Base-by-base conservation (phyloP, 1,284 basidiomycete genomes). In the Flammula alnicola region DNA sequence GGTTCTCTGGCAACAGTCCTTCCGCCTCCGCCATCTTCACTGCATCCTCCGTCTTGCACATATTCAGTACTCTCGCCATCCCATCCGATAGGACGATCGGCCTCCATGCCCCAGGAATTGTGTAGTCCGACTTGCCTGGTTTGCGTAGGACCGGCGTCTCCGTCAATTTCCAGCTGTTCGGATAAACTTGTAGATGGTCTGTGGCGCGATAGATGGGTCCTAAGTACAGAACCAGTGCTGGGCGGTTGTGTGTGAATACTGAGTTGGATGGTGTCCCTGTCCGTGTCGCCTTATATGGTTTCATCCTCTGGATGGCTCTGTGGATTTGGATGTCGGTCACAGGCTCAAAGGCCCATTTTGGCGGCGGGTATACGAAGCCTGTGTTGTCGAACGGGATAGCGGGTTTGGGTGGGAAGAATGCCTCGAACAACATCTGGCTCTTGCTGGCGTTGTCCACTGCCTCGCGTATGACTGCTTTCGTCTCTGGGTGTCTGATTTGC, bases 101-200 rank as follows among this genome's bases (percentile, higher is more conserved):
- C 3, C 59, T 33, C 44, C 52, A 62, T 16, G 64, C 61, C 30
- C 52, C 54, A 4, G 63, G 52, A 0, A 47, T 10, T 2, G 37
- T 20, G 45, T 66, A 66, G 43, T 57, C 42, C 0, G 54, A 46
- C 42, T 61, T 55, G 5, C 58, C 59, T 33, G 60, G 60, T 50
- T 62, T 69, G 12, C 56, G 25, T 2, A 11, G 10, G n/a, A 37
- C 35, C 19, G 17, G 19, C 2, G 39, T 3, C 3, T 22, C 23
- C 12, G 39, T 41, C 10, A n/a, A 12, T 3, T 9, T 17, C 39
- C 39, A 41, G 3, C 7, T 12, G 5, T 22, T 12, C 12, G 44
- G 44, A 22, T 45, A 45, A 7, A 19, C 14, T 3, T 12, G n/a
- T 9, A 45, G 44, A 5, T 7, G 19, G 22, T 36, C 8, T 14